These are phyloP conservation scores for Ramichloridium luteum DNA, from an alignment of 2,329 filamentous ascomycete species.

Conservation along the genomic window DNA sequence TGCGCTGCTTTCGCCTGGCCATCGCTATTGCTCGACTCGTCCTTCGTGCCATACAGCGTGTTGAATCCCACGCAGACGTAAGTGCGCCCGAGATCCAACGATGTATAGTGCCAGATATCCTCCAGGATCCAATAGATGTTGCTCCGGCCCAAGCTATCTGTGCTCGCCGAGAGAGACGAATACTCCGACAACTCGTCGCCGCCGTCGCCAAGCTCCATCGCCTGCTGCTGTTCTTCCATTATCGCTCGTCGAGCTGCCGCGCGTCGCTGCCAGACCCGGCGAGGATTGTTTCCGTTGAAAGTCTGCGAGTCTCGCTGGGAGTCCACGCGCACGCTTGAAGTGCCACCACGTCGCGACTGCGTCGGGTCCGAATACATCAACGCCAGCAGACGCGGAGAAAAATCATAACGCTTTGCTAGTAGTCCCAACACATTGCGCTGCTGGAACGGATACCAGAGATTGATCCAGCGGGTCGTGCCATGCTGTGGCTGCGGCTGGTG, in stretches of 20 bases:
- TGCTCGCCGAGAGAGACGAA: conserved; percentile 15
- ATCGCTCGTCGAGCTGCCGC: too few species aligned
- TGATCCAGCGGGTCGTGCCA: conserved; percentile 70
- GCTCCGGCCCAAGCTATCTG: conserved; percentile 13
- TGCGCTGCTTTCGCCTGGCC: too few species aligned
- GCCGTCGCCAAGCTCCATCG: conserved; percentile 10
- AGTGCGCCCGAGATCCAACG: conserved; percentile 54
- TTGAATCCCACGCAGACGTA: conserved; percentile 66
- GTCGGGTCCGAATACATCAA: conserved; percentile 50
- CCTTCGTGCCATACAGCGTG: conserved; percentile 38
- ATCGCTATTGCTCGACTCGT: not conserved
- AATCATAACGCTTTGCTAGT: conserved; percentile 52
- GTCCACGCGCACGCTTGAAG: too few species aligned
- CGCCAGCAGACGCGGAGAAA: conserved; percentile 53
- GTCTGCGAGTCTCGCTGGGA: too few species aligned
- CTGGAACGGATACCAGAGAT: conserved; percentile 55
- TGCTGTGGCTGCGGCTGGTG: too few species aligned
- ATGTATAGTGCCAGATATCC: conserved; percentile 64
- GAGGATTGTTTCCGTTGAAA: too few species aligned
- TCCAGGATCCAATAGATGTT: conserved; percentile 51
- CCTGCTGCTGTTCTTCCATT: conserved; percentile 3
- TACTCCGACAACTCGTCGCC: conserved; percentile 19
- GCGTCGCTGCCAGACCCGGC: conserved; percentile 8
- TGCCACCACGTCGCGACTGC: conserved; percentile 7
- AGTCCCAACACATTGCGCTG: conserved; percentile 46